Evolutionary conservation across 148 eudicot genomes (phyloP), one percentile per base, ranked within the genome.

Genomic region (Nyssa sinensis): DNA sequence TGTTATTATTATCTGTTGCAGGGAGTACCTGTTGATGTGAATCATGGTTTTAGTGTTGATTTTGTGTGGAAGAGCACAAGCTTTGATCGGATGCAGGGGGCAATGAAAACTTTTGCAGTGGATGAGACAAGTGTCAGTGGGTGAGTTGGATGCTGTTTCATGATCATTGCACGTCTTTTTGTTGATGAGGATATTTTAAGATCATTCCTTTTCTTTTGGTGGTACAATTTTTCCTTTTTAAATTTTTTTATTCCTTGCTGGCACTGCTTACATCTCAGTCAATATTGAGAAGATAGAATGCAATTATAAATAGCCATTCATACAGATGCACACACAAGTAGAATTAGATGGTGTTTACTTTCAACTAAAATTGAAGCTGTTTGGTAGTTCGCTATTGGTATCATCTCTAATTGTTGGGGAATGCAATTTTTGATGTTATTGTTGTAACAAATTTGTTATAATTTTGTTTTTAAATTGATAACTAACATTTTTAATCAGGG

Each of bases 41-140:
- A 76, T 78, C 98, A 96, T 78, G 99, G 99, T 66, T 92, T 96
- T 75, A 96, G 94, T 60, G 99, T 96, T 72, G 99, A 96, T 78
- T 96, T 96, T 88, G 99, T 96, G 28, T 96, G 99, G 99, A 96
- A 96, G 86, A 96, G 99, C 86, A 96, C 98, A n/a, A 96, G 99
- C 83, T 96, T 96, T 86, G 99, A 96, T 70, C 88, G 99, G 80
- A 96, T 96, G 99, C 99, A 96, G 78, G 89, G 89, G 63, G 99
- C 99, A 28, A 93, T 96, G 99, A 96, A 96, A 84, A 89, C 91
- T 57, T 93, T 96, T 89, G 99, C 99, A 4, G 98, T 93, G 53
- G 99, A 96, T 81, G 99, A 96, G 78, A 96, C 99, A 57, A 96
- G 99, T 93, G 99, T 96, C 78, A 96, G 99, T 72, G 99, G 99